phyloP scores from a whole-genome alignment of 352 stramenopile genomes.

The Phytopythium sindhum region DNA sequence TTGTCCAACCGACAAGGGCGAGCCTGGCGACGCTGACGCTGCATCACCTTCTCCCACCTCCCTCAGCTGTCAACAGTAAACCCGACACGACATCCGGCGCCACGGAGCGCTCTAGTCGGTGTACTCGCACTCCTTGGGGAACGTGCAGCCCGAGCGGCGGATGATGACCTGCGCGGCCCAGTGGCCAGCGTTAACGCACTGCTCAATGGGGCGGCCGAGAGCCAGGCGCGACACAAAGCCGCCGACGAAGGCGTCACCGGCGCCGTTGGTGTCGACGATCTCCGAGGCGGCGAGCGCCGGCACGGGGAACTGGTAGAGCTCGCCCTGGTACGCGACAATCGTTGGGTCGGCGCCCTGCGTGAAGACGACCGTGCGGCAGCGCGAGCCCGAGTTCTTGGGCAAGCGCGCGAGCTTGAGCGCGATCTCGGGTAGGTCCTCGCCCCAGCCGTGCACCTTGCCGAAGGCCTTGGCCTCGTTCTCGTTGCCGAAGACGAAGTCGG shows the following conservation, averaged over 20 bases:
- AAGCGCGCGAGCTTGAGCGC: slow-evolving; percentile 92
- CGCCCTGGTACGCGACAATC: slow-evolving; percentile 95
- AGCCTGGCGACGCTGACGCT: background rate
- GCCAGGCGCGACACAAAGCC: slow-evolving; percentile 96
- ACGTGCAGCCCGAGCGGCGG: slow-evolving; percentile 95
- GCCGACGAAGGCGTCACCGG: slow-evolving; percentile 98
- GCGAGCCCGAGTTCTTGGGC: slow-evolving; percentile 91
- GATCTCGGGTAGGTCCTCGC: slow-evolving; percentile 85
- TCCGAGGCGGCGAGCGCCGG: slow-evolving; percentile 78
- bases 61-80: background rate
- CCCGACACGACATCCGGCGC: background rate
- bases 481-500: slow-evolving; percentile 99
- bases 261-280: slow-evolving; percentile 99
- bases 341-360: slow-evolving; percentile 96
- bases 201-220: slow-evolving; percentile 75
- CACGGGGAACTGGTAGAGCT: slow-evolving; percentile 92
- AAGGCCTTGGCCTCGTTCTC: slow-evolving; percentile 97
- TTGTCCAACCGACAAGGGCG: background rate
- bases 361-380: slow-evolving; percentile 96
- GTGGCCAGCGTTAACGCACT: slow-evolving; percentile 96
- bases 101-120: slow-evolving; percentile 44
- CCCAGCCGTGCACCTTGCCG: slow-evolving; percentile 88
- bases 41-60: background rate
- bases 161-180: slow-evolving; percentile 97
- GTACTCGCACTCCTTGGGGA: slow-evolving; percentile 92